Conservation (phyloP, 2,329 filamentous ascomycete genomes). For the Exophiala sp. region DNA sequence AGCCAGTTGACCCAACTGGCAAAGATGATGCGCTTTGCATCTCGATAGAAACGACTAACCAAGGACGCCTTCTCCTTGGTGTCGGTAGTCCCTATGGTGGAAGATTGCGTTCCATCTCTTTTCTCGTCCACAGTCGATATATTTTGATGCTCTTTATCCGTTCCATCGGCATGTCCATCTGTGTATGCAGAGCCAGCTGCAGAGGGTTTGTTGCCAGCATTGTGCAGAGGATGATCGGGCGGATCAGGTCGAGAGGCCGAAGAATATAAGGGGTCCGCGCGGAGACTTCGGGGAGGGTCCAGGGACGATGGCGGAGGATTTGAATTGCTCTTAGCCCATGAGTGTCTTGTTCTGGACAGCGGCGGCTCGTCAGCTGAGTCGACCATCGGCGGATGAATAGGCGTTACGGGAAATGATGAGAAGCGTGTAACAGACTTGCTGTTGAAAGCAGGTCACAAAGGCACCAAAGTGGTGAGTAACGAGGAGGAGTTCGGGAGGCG, state of each 20-base stretch:
- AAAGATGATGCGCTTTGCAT: constrained; percentile 55
- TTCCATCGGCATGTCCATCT: constrained; percentile 12
- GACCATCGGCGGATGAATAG: constrained; percentile 44
- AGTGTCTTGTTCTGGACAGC: constrained; percentile 48
- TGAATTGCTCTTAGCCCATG: constrained; percentile 42
- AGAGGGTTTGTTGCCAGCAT: constrained; percentile 27
- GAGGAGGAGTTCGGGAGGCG: background rate
- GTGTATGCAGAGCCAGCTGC: constrained; percentile 20
- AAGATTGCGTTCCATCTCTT: constrained; percentile 47
- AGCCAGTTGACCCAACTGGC: constrained; percentile 48
- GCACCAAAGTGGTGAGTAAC: constrained; percentile 2
- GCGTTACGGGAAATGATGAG: constrained; percentile 18
- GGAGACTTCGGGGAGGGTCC: constrained; percentile 16
- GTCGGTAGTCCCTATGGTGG: constrained; percentile 42
- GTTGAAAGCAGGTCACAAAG: constrained; percentile 22
- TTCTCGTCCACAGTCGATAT: constrained; percentile 43
- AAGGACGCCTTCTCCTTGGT: constrained; percentile 39
- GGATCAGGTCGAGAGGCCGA: constrained; percentile 14
- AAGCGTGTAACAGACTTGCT: constrained; percentile 24
- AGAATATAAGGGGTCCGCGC: constrained; percentile 18
- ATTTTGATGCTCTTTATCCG: constrained; percentile 30
- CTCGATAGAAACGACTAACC: constrained; percentile 47
- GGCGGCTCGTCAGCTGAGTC: constrained; percentile 48
- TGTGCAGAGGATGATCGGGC: constrained; percentile 28
- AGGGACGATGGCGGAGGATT: constrained; percentile 29